Evolutionary conservation across 352 stramenopile species (phyloP), one percentile per base, ranked within the genome.

Genomic region (Phytopythium cucurbitacearum): DNA sequence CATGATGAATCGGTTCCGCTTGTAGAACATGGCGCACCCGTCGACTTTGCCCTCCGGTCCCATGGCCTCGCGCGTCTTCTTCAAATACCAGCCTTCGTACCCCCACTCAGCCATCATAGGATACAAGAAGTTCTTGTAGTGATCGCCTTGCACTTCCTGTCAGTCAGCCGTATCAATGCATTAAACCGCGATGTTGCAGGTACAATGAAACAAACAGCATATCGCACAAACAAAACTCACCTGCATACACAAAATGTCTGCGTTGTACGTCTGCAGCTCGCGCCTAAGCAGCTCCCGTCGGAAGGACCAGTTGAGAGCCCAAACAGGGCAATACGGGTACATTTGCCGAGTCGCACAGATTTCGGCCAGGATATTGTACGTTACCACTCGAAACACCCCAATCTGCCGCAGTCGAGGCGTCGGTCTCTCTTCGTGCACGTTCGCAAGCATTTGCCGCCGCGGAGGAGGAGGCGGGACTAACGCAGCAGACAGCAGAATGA

Each of bases 1-100:
- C 53, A 96, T 71, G 54, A 89, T 89, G 64, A 91, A 93, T 7
- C 81, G 78, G 35, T 83, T 91, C 32, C 89, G 72, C 62, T 97
- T 97, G 94, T 98, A 99, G 62, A 99, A 99, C 4, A 98, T 73
- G 5, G 97, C 97, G 71, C 97, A 99, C 28, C 97, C 97, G 60
- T 99, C 97, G 33, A 97, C 89, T 70, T 99, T 99, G 45, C 97
- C 97, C 49, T 96, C 92, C 37, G 98, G 64, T 13, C 97, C 97
- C 96, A 99, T 99, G 5, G 89, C 89, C 58, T 99, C 93, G 33
- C 97, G 83, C 8, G 96, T 98, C 74, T 99, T 99, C 68, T 98
- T 95, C 62, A 99, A 94, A 71, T 98, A 99, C 56, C 98, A 91
- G 42, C 96, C 96, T 66, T 99, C 95, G 59, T 98, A 99, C 3